Evolutionary conservation across 1,284 basidiomycete species (phyloP).

Genomic region (Puccinia triticina): DNA sequence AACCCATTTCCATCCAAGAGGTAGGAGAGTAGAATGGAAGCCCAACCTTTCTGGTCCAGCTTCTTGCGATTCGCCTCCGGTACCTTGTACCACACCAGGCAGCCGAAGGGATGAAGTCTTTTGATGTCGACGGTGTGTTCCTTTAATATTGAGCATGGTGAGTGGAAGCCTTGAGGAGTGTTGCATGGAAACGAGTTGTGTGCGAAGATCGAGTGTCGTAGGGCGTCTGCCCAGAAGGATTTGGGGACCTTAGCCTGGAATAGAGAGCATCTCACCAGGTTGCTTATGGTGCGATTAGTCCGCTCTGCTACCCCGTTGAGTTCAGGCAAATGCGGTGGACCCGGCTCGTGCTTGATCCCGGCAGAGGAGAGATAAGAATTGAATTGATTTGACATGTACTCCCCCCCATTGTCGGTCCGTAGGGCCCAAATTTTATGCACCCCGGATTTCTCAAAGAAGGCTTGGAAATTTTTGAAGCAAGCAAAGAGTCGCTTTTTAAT

Average conservation of each 20-base stretch:
- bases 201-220: neutral
- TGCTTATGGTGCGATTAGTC: neutral
- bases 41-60: neutral
- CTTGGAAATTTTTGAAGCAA: slow-evolving; percentile 59
- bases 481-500: neutral
- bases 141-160: neutral
- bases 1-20: neutral
- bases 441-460: slow-evolving; percentile 55
- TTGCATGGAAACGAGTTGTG: neutral
- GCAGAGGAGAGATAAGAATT: neutral
- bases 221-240: slow-evolving; percentile 1
- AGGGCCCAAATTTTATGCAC: slow-evolving; percentile 33
- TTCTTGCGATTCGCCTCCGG: neutral
- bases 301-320: slow-evolving; percentile 12
- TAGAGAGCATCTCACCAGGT: neutral
- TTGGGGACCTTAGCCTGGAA: neutral
- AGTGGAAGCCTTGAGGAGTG: neutral
- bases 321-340: slow-evolving; percentile 13
- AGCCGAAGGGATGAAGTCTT: slow-evolving; percentile 9
- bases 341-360: neutral
- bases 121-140: neutral
- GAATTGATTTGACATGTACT: neutral
- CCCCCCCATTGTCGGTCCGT: neutral
- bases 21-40: slow-evolving; percentile 2
- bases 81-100: neutral